Evolutionary conservation across 1,284 basidiomycete genomes (phyloP).

Genomic region (Ganoderma boninense): DNA sequence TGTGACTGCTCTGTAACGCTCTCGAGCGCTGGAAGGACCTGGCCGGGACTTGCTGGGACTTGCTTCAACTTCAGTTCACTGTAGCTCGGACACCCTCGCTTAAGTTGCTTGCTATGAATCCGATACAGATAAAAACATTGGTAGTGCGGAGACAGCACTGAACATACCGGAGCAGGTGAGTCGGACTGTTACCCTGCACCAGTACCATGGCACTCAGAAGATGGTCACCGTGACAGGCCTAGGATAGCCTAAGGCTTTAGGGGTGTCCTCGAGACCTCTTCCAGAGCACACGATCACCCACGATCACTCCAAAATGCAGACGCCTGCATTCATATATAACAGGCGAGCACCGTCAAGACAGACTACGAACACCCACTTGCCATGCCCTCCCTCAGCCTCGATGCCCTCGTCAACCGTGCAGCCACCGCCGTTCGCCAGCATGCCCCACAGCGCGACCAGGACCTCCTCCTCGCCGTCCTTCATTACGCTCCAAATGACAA

Average conservation of each 20-base stretch:
- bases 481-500: conserved; percentile 25
- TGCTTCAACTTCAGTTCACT: too few relatives aligned
- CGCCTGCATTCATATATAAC: background rate
- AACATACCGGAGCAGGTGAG: background rate
- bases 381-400: conserved; percentile 23
- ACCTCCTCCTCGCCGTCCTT: conserved; percentile 26
- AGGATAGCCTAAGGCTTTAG: background rate
- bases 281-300: background rate
- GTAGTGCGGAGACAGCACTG: background rate
- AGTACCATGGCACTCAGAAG: background rate
- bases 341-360: background rate
- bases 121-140: too few relatives aligned
- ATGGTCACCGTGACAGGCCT: background rate
- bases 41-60: too few relatives aligned
- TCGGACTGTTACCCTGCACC: background rate
- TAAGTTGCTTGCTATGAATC: too few relatives aligned
- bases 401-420: conserved; percentile 15
- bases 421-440: conserved; percentile 18
- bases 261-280: background rate
- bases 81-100: too few relatives aligned
- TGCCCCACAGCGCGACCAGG: conserved; percentile 22
- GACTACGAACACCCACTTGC: background rate
- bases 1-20: background rate
- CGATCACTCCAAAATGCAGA: background rate
- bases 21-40: too few relatives aligned